Evolutionary conservation across 768 basidiomycete species (phyloP).

Genomic region (Cyclocybe aegerita): DNA sequence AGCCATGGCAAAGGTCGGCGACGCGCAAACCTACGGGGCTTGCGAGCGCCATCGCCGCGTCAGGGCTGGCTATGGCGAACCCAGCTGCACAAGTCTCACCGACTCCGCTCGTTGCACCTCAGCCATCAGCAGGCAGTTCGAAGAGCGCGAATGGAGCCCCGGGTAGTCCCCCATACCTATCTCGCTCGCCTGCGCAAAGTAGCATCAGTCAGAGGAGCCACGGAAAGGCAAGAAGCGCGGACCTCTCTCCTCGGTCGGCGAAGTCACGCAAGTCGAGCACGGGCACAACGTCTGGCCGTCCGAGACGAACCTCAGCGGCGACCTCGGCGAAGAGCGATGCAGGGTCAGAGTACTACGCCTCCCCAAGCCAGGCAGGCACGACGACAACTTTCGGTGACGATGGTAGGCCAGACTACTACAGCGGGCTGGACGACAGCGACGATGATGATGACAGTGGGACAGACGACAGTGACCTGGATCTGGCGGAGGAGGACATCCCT

Average conservation of each 20-base stretch:
- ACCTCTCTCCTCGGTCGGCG: constrained; percentile 30
- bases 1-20: constrained; percentile 42
- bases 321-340: constrained; percentile 25
- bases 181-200: constrained; percentile 25
- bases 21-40: constrained; percentile 55
- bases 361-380: not conserved
- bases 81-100: constrained; percentile 49
- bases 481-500: constrained; percentile 77
- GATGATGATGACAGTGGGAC: constrained; percentile 32
- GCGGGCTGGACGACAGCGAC: constrained; percentile 33
- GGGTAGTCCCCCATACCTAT: constrained; percentile 23
- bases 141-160: constrained; percentile 8
- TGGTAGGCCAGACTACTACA: constrained; percentile 35
- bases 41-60: constrained; percentile 67
- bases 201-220: constrained; percentile 22
- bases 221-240: constrained; percentile 25
- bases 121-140: constrained; percentile 15
- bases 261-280: constrained; percentile 25
- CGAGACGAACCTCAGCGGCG: constrained; percentile 18
- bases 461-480: constrained; percentile 41
- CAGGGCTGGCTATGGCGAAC: constrained; percentile 66
- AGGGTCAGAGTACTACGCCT: constrained; percentile 27
- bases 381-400: constrained; percentile 17
- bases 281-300: constrained; percentile 13
- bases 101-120: constrained; percentile 33